Conservation (phyloP, 768 basidiomycete genomes). For the Leccinum longicurvipes region DNA sequence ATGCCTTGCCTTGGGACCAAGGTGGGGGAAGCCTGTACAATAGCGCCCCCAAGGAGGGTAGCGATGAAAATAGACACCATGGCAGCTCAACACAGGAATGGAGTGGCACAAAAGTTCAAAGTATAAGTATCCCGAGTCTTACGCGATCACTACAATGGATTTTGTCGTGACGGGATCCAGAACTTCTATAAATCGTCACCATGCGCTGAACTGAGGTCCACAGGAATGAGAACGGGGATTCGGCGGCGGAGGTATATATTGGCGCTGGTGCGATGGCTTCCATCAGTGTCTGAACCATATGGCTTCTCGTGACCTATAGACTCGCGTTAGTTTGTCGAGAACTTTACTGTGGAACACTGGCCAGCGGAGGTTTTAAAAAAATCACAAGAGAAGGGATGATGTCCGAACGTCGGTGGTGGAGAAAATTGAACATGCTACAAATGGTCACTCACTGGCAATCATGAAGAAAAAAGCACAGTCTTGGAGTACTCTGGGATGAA, state of each 20-base stretch:
- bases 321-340: too few species aligned
- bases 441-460: too few species aligned
- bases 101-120: too few species aligned
- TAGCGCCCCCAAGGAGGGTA: constrained; percentile 6
- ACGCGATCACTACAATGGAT: too few species aligned
- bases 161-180: not conserved
- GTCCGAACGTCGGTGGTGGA: too few species aligned
- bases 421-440: too few species aligned
- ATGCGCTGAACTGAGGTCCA: not conserved
- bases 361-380: not conserved
- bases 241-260: not conserved
- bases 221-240: too few species aligned
- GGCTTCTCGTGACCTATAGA: not conserved
- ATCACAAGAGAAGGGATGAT: not conserved
- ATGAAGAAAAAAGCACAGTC: too few species aligned
- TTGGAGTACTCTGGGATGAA: too few species aligned
- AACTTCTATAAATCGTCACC: not conserved
- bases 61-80: constrained; percentile 2
- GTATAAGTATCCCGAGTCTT: not conserved
- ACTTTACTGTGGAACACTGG: too few species aligned
- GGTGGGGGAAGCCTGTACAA: constrained; percentile 17
- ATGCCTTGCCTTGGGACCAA: constrained; percentile 34
- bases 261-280: not conserved
- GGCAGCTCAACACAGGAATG: too few species aligned
- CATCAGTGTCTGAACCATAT: not conserved